A percentile compares a stretch with the other conserved stretches of the same genome.
phyloP scores from a whole-genome alignment of 768 basidiomycete species.

The Asterophora lycoperdoides region DNA sequence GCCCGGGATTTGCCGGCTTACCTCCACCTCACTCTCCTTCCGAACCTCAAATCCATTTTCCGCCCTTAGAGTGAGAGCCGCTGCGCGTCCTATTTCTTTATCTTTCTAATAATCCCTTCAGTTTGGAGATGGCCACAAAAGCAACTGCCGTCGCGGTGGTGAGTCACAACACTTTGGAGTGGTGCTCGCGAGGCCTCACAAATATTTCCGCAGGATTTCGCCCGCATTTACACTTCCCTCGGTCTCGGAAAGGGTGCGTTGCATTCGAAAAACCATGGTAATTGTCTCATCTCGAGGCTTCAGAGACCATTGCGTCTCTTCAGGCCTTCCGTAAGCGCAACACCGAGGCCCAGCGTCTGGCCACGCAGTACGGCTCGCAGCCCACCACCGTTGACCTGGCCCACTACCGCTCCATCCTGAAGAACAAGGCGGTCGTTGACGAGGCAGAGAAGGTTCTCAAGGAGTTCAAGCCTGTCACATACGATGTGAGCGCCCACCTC shows the following conservation, averaged over 20 bases:
- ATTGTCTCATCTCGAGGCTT: slow-evolving; percentile 2
- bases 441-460: slow-evolving; percentile 88
- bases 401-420: slow-evolving; percentile 87
- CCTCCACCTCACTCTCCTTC: slow-evolving; percentile 23
- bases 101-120: slow-evolving; percentile 17
- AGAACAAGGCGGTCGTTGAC: slow-evolving; percentile 89
- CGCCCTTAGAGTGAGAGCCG: slow-evolving; percentile 16
- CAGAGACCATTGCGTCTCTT: slow-evolving; percentile 87
- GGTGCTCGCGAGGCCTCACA: not conserved
- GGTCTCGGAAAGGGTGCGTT: slow-evolving; percentile 82
- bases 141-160: slow-evolving; percentile 65
- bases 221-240: slow-evolving; percentile 76
- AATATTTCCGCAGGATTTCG: slow-evolving; percentile 58
- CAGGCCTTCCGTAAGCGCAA: slow-evolving; percentile 97
- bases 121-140: slow-evolving; percentile 59
- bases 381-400: slow-evolving; percentile 85
- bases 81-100: slow-evolving; percentile 10
- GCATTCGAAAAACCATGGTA: not conserved
- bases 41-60: slow-evolving; percentile 19
- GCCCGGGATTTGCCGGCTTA: slow-evolving; percentile 36
- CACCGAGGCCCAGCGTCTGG: slow-evolving; percentile 77
- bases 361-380: slow-evolving; percentile 57
- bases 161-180: slow-evolving; percentile 22
- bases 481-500: slow-evolving; percentile 84
- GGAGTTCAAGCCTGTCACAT: slow-evolving; percentile 91